phyloP scores from a whole-genome alignment of 2,329 filamentous ascomycete genomes.

The Neoarthrinium moseri region DNA sequence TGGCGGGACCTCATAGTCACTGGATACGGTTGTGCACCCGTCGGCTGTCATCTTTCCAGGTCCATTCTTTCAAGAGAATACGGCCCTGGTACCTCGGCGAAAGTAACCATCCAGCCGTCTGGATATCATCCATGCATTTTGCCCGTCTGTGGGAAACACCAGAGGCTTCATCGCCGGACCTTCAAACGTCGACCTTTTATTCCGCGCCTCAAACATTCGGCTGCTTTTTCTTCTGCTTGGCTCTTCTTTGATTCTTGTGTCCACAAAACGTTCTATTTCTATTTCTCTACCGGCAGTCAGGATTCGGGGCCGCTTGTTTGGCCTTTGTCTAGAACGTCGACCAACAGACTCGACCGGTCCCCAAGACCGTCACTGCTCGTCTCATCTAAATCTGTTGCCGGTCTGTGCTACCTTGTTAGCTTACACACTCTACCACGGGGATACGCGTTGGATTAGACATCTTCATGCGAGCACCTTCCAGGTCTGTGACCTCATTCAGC shows the following conservation, averaged over 20 bases:
- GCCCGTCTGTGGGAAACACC: too few relatives aligned
- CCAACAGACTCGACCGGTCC: not conserved
- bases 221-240: too few relatives aligned
- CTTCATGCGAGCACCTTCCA: too few relatives aligned
- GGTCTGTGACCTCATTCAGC: not conserved
- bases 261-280: too few relatives aligned
- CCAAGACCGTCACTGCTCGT: not conserved
- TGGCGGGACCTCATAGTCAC: not conserved
- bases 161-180: too few relatives aligned
- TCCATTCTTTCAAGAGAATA: too few relatives aligned
- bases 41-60: too few relatives aligned
- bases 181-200: not conserved
- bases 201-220: not conserved
- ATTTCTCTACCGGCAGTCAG: not conserved
- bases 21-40: too few relatives aligned
- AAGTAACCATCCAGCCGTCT: too few relatives aligned
- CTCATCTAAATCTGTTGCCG: not conserved
- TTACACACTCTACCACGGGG: not conserved
- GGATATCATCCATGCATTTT: too few relatives aligned
- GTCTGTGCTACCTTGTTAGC: constrained; percentile 2
- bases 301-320: not conserved
- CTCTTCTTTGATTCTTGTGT: not conserved
- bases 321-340: not conserved
- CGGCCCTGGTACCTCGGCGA: too few relatives aligned
- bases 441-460: not conserved